phyloP scores from a whole-genome alignment of 805 yeast genomes.

The Suhomyces faveliae region DNA sequence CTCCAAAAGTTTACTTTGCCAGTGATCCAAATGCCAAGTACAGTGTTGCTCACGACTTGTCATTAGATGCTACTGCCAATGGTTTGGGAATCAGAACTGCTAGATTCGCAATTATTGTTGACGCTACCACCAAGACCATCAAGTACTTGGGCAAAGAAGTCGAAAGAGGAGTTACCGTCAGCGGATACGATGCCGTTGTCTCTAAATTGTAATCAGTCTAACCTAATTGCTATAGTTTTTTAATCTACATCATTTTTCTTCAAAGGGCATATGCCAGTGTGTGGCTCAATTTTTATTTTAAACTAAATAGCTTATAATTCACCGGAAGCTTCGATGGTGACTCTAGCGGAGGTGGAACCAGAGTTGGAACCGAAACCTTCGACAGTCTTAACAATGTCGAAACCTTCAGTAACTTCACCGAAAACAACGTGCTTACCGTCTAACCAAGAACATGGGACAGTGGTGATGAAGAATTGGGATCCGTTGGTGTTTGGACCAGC shows the following conservation, averaged over 20 bases:
- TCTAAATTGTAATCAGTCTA: conserved; percentile 29
- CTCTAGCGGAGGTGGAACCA: conserved; percentile 65
- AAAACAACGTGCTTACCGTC: conserved; percentile 95
- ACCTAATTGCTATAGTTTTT: background rate
- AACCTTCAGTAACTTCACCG: conserved; percentile 87
- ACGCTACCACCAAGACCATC: conserved; percentile 24
- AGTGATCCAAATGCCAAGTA: conserved; percentile 39
- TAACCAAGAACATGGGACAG: conserved; percentile 83
- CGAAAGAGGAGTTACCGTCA: conserved; percentile 30
- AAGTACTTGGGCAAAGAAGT: conserved; percentile 36
- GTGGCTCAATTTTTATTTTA: conserved; percentile 1
- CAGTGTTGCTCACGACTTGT: conserved; percentile 27
- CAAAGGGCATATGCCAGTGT: background rate
- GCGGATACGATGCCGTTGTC: conserved; percentile 38
- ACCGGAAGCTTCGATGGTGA: conserved; percentile 64
- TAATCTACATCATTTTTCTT: background rate
- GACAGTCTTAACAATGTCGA: conserved; percentile 80
- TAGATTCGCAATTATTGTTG: conserved; percentile 39
- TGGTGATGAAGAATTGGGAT: conserved; percentile 94
- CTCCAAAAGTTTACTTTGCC: conserved; percentile 36
- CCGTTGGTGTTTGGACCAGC: conserved; percentile 99
- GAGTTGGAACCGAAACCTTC: conserved; percentile 68
- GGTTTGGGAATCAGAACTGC: conserved; percentile 41
- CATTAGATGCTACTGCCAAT: conserved; percentile 34
- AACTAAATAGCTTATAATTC: conserved; percentile 41